Evolutionary conservation across 495 filamentous ascomycete species (phyloP).

Genomic region (Neurospora cerealis): DNA sequence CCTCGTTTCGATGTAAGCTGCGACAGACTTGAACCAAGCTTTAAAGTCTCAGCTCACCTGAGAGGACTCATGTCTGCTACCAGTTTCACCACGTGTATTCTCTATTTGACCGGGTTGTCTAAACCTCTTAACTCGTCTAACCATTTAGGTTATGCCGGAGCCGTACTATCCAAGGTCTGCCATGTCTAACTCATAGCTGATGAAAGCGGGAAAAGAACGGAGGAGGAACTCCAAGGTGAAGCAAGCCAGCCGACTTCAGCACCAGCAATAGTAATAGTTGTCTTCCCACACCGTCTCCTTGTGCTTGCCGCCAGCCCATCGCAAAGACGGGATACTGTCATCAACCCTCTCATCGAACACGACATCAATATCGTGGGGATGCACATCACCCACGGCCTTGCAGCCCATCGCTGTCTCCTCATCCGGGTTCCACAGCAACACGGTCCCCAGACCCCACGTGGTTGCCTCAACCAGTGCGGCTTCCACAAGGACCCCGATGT

Average conservation of each 20-base stretch:
- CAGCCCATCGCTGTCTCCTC: constrained; percentile 12
- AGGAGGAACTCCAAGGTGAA: background rate
- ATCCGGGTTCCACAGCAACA: constrained; percentile 40
- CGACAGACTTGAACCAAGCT: background rate
- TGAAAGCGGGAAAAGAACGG: background rate
- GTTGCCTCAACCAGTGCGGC: constrained; percentile 31
- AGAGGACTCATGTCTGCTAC: background rate
- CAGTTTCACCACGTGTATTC: background rate
- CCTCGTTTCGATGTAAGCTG: background rate
- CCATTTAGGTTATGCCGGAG: background rate
- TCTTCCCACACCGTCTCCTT: constrained; percentile 62
- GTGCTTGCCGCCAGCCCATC: constrained; percentile 32
- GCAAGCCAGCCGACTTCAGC: constrained; percentile 30
- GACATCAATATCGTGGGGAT: constrained; percentile 22
- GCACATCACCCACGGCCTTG: constrained; percentile 30
- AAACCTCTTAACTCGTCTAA: background rate
- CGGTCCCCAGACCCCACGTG: constrained; percentile 25
- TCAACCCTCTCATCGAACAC: constrained; percentile 33
- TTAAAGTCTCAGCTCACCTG: background rate
- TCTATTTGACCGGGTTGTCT: background rate
- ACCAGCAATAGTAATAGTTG: constrained; percentile 89
- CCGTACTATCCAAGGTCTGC: background rate
- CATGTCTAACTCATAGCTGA: background rate
- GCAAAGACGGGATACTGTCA: constrained; percentile 34
- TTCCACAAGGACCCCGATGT: constrained; percentile 40